phyloP scores from a whole-genome alignment of 2,329 filamentous ascomycete genomes.

The Metarhizium anisopliae region DNA sequence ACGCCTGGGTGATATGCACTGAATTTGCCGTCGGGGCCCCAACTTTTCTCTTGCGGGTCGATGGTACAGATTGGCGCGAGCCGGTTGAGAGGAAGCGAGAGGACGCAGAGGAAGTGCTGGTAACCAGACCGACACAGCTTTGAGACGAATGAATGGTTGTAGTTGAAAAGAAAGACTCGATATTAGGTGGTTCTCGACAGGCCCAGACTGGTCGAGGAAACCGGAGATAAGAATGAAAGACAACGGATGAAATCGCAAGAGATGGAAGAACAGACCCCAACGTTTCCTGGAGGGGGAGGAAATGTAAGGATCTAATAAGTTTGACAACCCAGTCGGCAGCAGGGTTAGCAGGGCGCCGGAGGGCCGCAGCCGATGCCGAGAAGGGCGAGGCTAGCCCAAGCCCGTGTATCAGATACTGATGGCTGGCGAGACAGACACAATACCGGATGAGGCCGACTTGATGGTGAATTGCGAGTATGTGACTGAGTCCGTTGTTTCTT shows the following conservation, averaged over 20 bases:
- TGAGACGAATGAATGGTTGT: conserved; percentile 11
- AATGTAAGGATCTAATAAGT: conserved; percentile 9
- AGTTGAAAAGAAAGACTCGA: conserved; percentile 32
- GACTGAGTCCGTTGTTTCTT: conserved; percentile 18
- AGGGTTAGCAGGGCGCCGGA: conserved; percentile 5
- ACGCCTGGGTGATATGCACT: neutral
- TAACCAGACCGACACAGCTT: conserved; percentile 44
- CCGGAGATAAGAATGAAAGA: conserved; percentile 6
- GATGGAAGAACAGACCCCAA: conserved; percentile 11
- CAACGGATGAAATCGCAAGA: conserved; percentile 4
- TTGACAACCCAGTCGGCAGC: conserved; percentile 3
- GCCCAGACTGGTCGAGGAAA: conserved; percentile 1
- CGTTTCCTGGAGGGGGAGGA: neutral
- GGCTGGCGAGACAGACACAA: conserved; percentile 14
- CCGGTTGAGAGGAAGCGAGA: neutral
- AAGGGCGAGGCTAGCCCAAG: conserved; percentile 5
- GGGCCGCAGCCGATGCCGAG: conserved; percentile 10
- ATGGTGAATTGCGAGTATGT: conserved; percentile 18
- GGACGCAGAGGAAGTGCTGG: conserved; percentile 25
- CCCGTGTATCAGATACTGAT: conserved; percentile 11
- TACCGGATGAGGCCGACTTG: conserved; percentile 31
- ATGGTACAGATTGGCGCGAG: neutral
- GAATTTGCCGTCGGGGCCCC: neutral
- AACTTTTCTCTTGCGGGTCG: neutral
- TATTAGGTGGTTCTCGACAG: conserved; percentile 11